Conservation (phyloP, 2,329 filamentous ascomycete genomes). For the Epichloe coenophiala region DNA sequence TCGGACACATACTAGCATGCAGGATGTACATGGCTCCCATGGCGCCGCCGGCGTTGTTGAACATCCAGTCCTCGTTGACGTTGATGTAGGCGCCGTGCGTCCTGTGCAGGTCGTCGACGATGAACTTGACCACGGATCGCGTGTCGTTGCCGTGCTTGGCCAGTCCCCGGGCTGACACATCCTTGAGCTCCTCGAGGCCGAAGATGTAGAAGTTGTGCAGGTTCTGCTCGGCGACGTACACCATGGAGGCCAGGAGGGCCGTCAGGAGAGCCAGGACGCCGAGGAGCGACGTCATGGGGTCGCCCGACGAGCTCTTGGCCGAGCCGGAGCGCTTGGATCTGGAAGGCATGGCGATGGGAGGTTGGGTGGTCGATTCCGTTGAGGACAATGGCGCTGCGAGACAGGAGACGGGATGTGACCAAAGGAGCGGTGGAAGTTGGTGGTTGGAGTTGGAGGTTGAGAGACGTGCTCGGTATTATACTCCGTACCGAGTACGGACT, state of each 20-base stretch:
- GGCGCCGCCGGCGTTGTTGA: conserved; percentile 81
- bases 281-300: conserved; percentile 21
- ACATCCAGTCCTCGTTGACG: conserved; percentile 68
- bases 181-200: conserved; percentile 51
- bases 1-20: conserved; percentile 52
- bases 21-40: conserved; percentile 93
- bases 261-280: conserved; percentile 39
- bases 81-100: conserved; percentile 46
- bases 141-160: conserved; percentile 66
- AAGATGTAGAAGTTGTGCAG: conserved; percentile 62
- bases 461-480: no score
- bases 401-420: not conserved
- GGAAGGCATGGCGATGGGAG: conserved; percentile 2
- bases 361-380: not conserved
- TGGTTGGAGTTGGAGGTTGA: no score
- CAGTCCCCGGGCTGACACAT: conserved; percentile 53
- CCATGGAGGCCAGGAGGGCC: conserved; percentile 37
- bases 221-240: conserved; percentile 44
- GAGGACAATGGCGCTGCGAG: not conserved
- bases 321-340: conserved; percentile 8
- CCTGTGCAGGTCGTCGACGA: conserved; percentile 51
- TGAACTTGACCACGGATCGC: conserved; percentile 50
- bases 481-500: no score
- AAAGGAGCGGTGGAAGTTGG: no score
- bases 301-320: conserved; percentile 6